Percentiles rank a stretch among this genome's conserved stretches.
phyloP scores from a whole-genome alignment of 2,329 filamentous ascomycete genomes.

The Scedosporium dehoogii region DNA sequence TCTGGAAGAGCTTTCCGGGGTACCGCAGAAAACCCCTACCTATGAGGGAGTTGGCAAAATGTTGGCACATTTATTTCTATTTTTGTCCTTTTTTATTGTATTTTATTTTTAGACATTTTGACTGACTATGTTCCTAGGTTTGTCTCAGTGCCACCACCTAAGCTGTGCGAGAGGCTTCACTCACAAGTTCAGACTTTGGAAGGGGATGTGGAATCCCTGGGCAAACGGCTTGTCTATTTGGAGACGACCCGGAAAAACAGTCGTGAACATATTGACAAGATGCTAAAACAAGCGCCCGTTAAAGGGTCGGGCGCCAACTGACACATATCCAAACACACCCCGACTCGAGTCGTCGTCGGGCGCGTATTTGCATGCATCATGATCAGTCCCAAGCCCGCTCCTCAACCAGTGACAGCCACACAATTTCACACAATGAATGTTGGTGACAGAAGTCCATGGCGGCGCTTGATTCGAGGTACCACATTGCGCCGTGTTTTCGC shows the following conservation, averaged over 20 bases:
- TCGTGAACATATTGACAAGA: conserved; percentile 80
- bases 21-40: conserved; percentile 67
- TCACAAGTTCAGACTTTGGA: conserved; percentile 66
- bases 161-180: conserved; percentile 66
- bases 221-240: conserved; percentile 84
- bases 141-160: conserved; percentile 61
- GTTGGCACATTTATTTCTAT: conserved; percentile 37
- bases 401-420: too few species aligned
- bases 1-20: conserved; percentile 65
- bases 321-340: too few species aligned
- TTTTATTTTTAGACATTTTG: too few species aligned
- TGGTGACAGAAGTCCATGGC: too few species aligned
- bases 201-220: conserved; percentile 67
- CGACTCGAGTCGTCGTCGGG: too few species aligned
- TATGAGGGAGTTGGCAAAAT: conserved; percentile 98
- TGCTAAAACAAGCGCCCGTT: conserved; percentile 37
- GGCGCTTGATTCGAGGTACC: too few species aligned
- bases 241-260: conserved; percentile 96
- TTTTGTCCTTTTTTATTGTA: too few species aligned
- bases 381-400: too few species aligned
- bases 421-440: too few species aligned
- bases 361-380: too few species aligned
- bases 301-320: background rate
- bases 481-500: too few species aligned
- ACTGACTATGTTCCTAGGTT: conserved; percentile 56